Base-by-base conservation (phyloP, 177 flowering plant genomes). In the Vitis hybrid region DNA sequence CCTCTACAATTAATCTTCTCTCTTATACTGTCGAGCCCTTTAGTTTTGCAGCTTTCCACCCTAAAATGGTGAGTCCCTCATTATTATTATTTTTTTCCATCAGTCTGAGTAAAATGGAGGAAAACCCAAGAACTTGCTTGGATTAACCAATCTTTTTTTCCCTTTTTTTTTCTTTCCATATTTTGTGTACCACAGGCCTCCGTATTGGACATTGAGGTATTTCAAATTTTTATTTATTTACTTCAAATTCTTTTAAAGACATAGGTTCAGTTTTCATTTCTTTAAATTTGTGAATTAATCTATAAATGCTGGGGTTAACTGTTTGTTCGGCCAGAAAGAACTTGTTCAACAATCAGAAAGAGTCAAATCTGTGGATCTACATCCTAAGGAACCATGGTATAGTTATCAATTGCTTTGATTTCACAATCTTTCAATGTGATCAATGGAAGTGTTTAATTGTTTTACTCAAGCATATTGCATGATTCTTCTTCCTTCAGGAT, bases 371-470 rank as follows among this genome's bases (percentile, higher is more conserved):
- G 85, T 88, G 59, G 88, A 88, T 84, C 84, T 88, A 2, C 91
- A 88, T 72, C 91, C 91, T 0, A 80, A 87, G 10, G 84, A 88
- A 74, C 88, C 91, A 88, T 88, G 91, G 91, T 88, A 82, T 18
- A 18, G 22, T 58, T 5, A 3, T 17, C 1, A 18, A 28, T 62
- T 28, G 14, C 31, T 28, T 28, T 31, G 11, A 31, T 33, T 31
- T 62, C 3, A 14, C 17, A 28, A 64, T 47, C n/a, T 4, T 31
- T 1, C 12, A 20, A 4, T 38, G 44, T 38, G 44, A 38, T 38
- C 24, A 24, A 24, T 24, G 24, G 8, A 38, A 38, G 1, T 28
- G 13, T 20, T 62, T 11, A 5, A 4, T 62, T 62, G 3, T 1
- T 62, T 33, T 60, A 19, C 15, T 2, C 14, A 38, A 31, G n/a